phyloP scores from a whole-genome alignment of 371 early-diverging fungal species.

The Actinomortierella ambigua region DNA sequence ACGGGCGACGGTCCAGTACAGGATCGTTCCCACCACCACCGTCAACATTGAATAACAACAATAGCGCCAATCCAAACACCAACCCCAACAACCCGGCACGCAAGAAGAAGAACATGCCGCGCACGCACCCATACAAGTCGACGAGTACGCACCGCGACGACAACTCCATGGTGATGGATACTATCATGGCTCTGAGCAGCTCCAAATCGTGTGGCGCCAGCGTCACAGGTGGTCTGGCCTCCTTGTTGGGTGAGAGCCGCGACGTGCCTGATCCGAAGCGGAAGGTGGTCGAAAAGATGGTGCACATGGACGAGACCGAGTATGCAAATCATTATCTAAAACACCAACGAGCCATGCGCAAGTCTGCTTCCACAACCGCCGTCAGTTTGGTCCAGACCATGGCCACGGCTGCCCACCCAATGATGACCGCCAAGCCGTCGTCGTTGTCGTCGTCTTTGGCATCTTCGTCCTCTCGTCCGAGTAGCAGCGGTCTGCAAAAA shows the following conservation, averaged over 20 bases:
- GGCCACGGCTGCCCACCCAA: too few relatives aligned
- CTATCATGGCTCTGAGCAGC: slow-evolving; percentile 18
- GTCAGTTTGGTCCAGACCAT: too few relatives aligned
- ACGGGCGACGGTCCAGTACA: too few relatives aligned
- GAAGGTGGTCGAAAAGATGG: slow-evolving; percentile 36
- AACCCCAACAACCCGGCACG: slow-evolving; percentile 27
- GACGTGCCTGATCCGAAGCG: slow-evolving; percentile 16
- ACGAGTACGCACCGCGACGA: slow-evolving; percentile 37
- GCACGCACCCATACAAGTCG: slow-evolving; percentile 44
- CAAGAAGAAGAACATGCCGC: slow-evolving; percentile 36
- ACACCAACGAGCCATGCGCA: slow-evolving; percentile 27
- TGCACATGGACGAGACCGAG: slow-evolving; percentile 42
- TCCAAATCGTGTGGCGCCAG: slow-evolving; percentile 3
- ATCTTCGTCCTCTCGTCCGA: too few relatives aligned
- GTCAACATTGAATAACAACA: background rate
- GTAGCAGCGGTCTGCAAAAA: too few relatives aligned
- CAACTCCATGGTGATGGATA: slow-evolving; percentile 37
- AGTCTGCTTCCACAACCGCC: slow-evolving; percentile 16
- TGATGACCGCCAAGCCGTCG: too few relatives aligned
- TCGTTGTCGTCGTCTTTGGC: too few relatives aligned
- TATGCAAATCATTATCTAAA: slow-evolving; percentile 39
- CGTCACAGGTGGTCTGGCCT: slow-evolving; percentile 5
- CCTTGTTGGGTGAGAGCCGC: too few relatives aligned
- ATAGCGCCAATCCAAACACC: background rate
- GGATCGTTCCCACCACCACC: background rate